Evolutionary conservation across 1,284 basidiomycete genomes (phyloP).

Genomic region (Leccinum discolor): DNA sequence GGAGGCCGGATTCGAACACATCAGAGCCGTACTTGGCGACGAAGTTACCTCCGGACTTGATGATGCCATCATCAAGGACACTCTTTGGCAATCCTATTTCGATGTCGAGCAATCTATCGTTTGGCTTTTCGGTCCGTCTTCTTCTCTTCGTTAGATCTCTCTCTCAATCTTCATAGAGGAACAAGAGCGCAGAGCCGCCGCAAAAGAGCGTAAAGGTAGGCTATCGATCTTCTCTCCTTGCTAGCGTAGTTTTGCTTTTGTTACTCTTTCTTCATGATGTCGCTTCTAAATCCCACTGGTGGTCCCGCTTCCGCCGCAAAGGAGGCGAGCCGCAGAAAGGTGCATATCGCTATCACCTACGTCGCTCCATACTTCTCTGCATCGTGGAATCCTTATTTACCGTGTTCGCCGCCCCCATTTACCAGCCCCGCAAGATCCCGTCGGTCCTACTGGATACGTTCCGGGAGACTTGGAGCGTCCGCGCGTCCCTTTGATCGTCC

Average conservation of each 20-base stretch:
- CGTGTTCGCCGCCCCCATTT: constrained; percentile 6
- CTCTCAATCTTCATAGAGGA: constrained; percentile 47
- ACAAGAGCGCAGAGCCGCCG: constrained; percentile 52
- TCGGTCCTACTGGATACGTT: constrained; percentile 11
- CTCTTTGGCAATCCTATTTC: constrained; percentile 90
- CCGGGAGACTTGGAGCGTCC: constrained; percentile 35
- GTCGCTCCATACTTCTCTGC: constrained; percentile 10
- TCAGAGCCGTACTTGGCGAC: constrained; percentile 69
- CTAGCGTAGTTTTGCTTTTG: constrained; percentile 35
- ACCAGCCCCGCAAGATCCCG: constrained; percentile 15
- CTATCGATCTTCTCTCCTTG: constrained; percentile 22
- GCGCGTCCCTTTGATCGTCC: constrained; percentile 55
- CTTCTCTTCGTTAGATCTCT: not conserved
- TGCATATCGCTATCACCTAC: constrained; percentile 31
- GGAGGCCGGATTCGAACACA: constrained; percentile 66
- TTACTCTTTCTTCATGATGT: constrained; percentile 32
- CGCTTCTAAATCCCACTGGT: constrained; percentile 34
- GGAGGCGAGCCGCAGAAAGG: constrained; percentile 35
- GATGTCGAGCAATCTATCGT: constrained; percentile 79
- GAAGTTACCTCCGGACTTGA: constrained; percentile 67
- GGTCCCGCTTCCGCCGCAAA: constrained; percentile 32
- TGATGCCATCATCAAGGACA: constrained; percentile 78
- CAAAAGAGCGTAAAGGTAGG: constrained; percentile 86
- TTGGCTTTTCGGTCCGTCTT: constrained; percentile 67
- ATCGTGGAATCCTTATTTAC: constrained; percentile 15